Conservation (phyloP, 129 eudicot genomes). For the Escallonia rubra region DNA sequence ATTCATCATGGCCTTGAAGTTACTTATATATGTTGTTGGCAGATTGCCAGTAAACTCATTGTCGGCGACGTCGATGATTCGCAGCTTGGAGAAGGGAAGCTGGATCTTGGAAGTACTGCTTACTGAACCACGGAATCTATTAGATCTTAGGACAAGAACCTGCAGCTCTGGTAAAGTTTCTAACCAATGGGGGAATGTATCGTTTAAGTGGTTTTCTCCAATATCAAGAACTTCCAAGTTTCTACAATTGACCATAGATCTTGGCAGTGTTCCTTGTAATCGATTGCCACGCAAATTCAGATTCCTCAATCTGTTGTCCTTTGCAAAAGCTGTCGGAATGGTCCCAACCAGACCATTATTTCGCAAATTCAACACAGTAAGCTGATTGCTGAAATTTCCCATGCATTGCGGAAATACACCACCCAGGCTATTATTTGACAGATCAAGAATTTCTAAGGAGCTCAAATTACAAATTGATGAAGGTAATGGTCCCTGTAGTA, state of each 20-base stretch:
- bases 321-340: constrained; percentile 2
- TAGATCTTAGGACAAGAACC: constrained; percentile 24
- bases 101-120: background rate
- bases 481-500: no score
- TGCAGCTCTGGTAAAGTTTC: constrained; percentile 14
- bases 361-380: constrained; percentile 1
- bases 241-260: constrained; percentile 8
- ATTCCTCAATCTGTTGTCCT: background rate
- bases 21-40: constrained; percentile 10
- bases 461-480: constrained; percentile 25
- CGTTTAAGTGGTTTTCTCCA: constrained; percentile 12
- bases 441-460: background rate
- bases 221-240: constrained; percentile 7
- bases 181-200: constrained; percentile 15
- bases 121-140: constrained; percentile 15
- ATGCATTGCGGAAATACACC: constrained; percentile 26
- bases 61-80: constrained; percentile 26
- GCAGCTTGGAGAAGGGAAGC: constrained; percentile 10
- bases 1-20: constrained; percentile 22
- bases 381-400: background rate
- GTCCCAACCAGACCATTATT: constrained; percentile 13
- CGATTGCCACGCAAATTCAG: constrained; percentile 15
- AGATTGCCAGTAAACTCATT: constrained; percentile 21
- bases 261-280: constrained; percentile 22
- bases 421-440: constrained; percentile 15